A percentile compares a stretch with the other conserved stretches of the same genome.
Conservation (phyloP, 805 yeast genomes). For the Nematodospora valgi region DNA sequence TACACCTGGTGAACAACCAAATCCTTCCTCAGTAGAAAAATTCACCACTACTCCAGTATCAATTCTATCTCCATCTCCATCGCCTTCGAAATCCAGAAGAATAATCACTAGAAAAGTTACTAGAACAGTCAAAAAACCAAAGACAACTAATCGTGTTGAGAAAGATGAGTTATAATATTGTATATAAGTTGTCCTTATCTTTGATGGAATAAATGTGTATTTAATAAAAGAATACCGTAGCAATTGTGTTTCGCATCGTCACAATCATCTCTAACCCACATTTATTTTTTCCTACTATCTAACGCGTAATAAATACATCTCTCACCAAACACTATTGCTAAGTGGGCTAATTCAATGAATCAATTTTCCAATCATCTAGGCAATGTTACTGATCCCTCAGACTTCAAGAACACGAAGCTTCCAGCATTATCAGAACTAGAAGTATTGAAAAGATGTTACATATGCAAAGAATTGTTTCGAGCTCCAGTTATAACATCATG, state of each 20-base stretch:
- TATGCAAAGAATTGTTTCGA: slow-evolving; percentile 76
- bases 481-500: slow-evolving; percentile 85
- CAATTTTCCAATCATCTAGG: slow-evolving; percentile 12
- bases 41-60: neutral
- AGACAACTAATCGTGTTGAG: slow-evolving; percentile 9
- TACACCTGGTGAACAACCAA: slow-evolving; percentile 2
- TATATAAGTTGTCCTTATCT: no score
- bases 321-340: no score
- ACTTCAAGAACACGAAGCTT: slow-evolving; percentile 54
- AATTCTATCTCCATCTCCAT: no score
- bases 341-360: no score
- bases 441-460: slow-evolving; percentile 72
- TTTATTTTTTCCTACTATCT: neutral
- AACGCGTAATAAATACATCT: no score
- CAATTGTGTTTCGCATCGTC: slow-evolving; percentile 1
- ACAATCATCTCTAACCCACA: neutral
- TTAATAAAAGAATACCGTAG: no score
- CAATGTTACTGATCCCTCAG: slow-evolving; percentile 63
- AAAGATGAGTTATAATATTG: slow-evolving; percentile 13
- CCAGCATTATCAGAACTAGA: slow-evolving; percentile 65
- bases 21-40: neutral
- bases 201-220: no score
- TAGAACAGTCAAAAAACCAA: slow-evolving; percentile 11
- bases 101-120: slow-evolving; percentile 10
- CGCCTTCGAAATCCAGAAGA: slow-evolving; percentile 2